Base-by-base conservation (phyloP, 306 rosid genomes). In the Boehmeria nivea region DNA sequence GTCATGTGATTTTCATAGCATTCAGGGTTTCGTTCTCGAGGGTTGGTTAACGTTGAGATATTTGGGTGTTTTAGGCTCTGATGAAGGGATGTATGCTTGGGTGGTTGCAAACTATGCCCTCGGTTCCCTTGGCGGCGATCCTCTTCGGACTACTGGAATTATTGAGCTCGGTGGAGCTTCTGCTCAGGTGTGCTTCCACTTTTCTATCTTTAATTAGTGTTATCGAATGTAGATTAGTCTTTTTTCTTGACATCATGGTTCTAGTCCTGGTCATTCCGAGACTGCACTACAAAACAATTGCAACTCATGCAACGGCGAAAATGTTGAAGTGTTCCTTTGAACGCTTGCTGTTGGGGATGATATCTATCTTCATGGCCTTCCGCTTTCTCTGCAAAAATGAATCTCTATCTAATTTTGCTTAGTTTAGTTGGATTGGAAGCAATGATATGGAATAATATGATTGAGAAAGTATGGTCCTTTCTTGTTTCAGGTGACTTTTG, bases 151-250 rank as follows among this genome's bases (percentile, higher is more conserved):
- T 47, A 78, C 87, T 60, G 95, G 97, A 71, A 80, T 89, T 64
- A 76, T 89, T 51, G 95, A 89, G 74, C 95, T 86, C 56, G 95
- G 94, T 40, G 95, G 95, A 18, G 97, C 95, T 77, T 90, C 95
- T 65, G 84, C 88, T 59, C 94, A 89, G 97, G 95, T 89, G 60
- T 51, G 28, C 43, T 51, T 53, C 52, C 33, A 36, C 61, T 23
- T 20, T 51, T 64, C n/a, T 20, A 38, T 62, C 50, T 46, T 70
- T 12, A 27, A 20, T 20, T 23, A 43, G 4, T 26, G 34, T 28
- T 28, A 28, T 28, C 34, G 5, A 28, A n/a, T n/a, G n/a, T n/a
- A n/a, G n/a, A 28, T 28, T 28, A 28, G 34, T 28, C 8, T 28
- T n/a, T n/a, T n/a, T 6, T 31, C 36, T 31, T 10, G 9, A 10